Percentiles rank a stretch among this genome's conserved stretches.
Evolutionary conservation across 1,284 basidiomycete genomes (phyloP).

Genomic region (Baeospora myosura): DNA sequence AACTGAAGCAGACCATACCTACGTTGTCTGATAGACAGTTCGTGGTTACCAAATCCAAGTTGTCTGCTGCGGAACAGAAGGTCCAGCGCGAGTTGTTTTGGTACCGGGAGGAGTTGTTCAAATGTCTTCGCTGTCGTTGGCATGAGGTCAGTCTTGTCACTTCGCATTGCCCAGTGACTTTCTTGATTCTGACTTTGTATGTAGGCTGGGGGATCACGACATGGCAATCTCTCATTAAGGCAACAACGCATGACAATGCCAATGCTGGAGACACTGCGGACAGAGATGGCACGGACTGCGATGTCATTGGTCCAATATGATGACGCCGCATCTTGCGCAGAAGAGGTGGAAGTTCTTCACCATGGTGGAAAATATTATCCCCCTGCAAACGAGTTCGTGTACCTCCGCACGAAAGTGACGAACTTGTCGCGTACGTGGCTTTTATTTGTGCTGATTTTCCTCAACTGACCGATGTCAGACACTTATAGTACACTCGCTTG

Average conservation of each 20-base stretch:
- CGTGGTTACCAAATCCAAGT: slow-evolving; percentile 70
- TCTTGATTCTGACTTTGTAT: slow-evolving; percentile 8
- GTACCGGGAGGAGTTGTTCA: slow-evolving; percentile 85
- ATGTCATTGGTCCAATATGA: slow-evolving; percentile 41
- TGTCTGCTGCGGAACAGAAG: slow-evolving; percentile 53
- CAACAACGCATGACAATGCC: slow-evolving; percentile 66
- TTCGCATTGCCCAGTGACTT: neutral
- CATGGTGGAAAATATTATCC: slow-evolving; percentile 38
- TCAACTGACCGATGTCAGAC: slow-evolving; percentile 4
- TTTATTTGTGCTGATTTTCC: slow-evolving; percentile 2
- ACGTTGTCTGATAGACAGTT: slow-evolving; percentile 87
- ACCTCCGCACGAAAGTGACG: slow-evolving; percentile 45
- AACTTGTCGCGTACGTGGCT: slow-evolving; percentile 54
- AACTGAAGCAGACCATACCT: slow-evolving; percentile 67
- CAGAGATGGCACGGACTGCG: slow-evolving; percentile 54
- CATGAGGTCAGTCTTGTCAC: slow-evolving; percentile 53
- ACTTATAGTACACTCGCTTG: slow-evolving; percentile 37
- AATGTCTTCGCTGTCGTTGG: slow-evolving; percentile 67
- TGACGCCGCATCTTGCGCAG: slow-evolving; percentile 10
- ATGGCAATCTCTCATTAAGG: slow-evolving; percentile 70
- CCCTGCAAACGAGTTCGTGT: slow-evolving; percentile 51
- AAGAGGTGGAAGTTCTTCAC: slow-evolving; percentile 21
- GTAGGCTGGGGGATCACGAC: slow-evolving; percentile 69
- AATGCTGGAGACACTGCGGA: slow-evolving; percentile 70
- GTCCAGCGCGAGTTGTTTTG: slow-evolving; percentile 80